Conservation (phyloP, 148 eudicot genomes). For the Rhododendron molle region DNA sequence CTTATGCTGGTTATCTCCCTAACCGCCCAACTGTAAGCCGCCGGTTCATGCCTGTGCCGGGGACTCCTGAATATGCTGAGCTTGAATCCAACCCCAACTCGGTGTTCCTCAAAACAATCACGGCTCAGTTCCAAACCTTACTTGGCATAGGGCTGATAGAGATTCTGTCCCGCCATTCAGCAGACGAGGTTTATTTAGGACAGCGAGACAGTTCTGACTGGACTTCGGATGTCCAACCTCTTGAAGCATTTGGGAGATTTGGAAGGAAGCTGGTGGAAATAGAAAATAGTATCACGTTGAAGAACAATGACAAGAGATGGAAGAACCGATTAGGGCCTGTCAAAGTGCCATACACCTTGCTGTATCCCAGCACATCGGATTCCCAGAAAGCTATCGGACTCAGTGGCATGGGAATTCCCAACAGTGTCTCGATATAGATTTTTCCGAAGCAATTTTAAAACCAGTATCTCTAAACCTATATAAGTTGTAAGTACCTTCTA, state of each 20-base stretch:
- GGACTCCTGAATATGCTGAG: not conserved
- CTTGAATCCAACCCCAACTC: not conserved
- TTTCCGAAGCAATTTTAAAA: not conserved
- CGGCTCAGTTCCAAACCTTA: not conserved
- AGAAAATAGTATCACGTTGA: slow-evolving; percentile 13
- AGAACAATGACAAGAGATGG: slow-evolving; percentile 15
- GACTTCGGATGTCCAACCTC: slow-evolving; percentile 1
- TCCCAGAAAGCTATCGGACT: not conserved
- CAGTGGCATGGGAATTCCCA: not conserved
- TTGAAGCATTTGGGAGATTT: slow-evolving; percentile 22
- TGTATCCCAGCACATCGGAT: slow-evolving; percentile 3
- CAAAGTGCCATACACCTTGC: slow-evolving; percentile 23
- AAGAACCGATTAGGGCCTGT: slow-evolving; percentile 27
- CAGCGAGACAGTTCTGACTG: not conserved
- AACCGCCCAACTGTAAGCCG: slow-evolving; percentile 28
- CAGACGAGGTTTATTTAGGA: not conserved
- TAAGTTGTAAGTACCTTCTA: not conserved
- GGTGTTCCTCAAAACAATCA: not conserved
- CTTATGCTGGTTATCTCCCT: slow-evolving; percentile 25
- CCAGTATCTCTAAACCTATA: not conserved
- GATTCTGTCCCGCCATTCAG: not conserved
- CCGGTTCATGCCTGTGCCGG: slow-evolving; percentile 26
- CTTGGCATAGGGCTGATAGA: not conserved
- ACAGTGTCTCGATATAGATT: not conserved
- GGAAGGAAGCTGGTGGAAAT: slow-evolving; percentile 13